Conservation (phyloP, 805 yeast genomes). For the Candida awuae region DNA sequence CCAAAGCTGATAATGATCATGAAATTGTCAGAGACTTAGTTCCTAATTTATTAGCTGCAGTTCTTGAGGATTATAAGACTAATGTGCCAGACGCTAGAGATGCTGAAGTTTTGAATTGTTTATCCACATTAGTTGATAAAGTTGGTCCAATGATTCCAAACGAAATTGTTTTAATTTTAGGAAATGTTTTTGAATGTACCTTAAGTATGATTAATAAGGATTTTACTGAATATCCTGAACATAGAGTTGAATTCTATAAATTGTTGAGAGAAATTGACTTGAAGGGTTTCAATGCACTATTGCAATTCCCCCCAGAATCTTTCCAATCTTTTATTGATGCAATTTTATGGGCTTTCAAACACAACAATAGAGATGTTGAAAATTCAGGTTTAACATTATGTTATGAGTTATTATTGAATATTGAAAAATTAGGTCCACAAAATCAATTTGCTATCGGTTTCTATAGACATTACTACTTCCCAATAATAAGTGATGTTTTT, state of each 20-base stretch:
- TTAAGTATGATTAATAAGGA: slow-evolving; percentile 93
- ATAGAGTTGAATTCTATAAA: slow-evolving; percentile 92
- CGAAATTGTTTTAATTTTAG: slow-evolving; percentile 79
- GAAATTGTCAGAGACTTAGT: slow-evolving; percentile 78
- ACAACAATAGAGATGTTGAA: slow-evolving; percentile 94
- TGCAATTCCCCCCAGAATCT: slow-evolving; percentile 84
- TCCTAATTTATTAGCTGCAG: slow-evolving; percentile 75
- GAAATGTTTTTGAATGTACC: slow-evolving; percentile 89
- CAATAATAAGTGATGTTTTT: slow-evolving; percentile 85
- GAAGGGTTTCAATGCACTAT: slow-evolving; percentile 76
- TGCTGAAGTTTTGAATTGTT: slow-evolving; percentile 93
- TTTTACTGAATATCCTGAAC: slow-evolving; percentile 95
- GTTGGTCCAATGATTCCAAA: slow-evolving; percentile 86
- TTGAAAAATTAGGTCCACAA: slow-evolving; percentile 59
- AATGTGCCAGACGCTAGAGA: slow-evolving; percentile 96
- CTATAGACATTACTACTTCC: slow-evolving; percentile 81
- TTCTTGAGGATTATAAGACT: slow-evolving; percentile 77
- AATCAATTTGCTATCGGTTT: slow-evolving; percentile 75
- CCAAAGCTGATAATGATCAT: slow-evolving; percentile 78
- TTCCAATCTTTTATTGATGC: slow-evolving; percentile 89
- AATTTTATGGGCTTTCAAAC: slow-evolving; percentile 96
- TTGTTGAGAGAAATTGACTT: slow-evolving; percentile 79
- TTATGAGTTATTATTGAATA: slow-evolving; percentile 75
- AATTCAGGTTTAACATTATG: slow-evolving; percentile 82
- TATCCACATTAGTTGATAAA: slow-evolving; percentile 80